Evolutionary conservation across 768 basidiomycete genomes (phyloP).

Genomic region (Cystoderma amianthinum): DNA sequence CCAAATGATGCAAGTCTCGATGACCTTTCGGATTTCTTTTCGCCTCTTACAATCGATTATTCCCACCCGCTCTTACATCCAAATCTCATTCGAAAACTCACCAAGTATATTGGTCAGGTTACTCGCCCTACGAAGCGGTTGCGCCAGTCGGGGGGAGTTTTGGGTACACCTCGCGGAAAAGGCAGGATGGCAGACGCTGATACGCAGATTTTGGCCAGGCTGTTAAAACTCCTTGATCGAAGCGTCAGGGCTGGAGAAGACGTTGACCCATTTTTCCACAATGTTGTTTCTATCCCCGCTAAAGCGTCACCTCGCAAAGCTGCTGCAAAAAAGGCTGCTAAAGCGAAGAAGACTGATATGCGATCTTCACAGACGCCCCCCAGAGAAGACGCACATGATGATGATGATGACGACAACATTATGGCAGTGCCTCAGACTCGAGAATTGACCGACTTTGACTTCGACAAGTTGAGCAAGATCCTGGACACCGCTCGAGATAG

Average conservation of each 20-base stretch:
- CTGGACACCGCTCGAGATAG: slow-evolving; percentile 67
- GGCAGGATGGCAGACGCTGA: slow-evolving; percentile 69
- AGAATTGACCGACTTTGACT: slow-evolving; percentile 34
- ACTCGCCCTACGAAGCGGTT: slow-evolving; percentile 64
- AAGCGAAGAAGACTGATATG: slow-evolving; percentile 27
- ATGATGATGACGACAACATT: slow-evolving; percentile 16
- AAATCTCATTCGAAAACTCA: slow-evolving; percentile 57
- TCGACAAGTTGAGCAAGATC: slow-evolving; percentile 41
- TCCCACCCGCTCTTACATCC: slow-evolving; percentile 57
- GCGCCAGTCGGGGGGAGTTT: slow-evolving; percentile 32
- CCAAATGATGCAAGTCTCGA: slow-evolving; percentile 49
- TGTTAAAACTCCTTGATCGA: slow-evolving; percentile 75
- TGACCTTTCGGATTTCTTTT: slow-evolving; percentile 68
- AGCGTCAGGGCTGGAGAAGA: slow-evolving; percentile 73
- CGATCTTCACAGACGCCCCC: slow-evolving; percentile 40
- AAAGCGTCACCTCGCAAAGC: slow-evolving; percentile 46
- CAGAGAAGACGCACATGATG: slow-evolving; percentile 22
- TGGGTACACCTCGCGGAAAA: slow-evolving; percentile 39
- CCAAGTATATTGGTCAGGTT: slow-evolving; percentile 61
- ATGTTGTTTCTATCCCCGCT: slow-evolving; percentile 14
- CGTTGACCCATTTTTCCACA: slow-evolving; percentile 57
- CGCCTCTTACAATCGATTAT: slow-evolving; percentile 46
- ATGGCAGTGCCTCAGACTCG: slow-evolving; percentile 8
- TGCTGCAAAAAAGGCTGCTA: slow-evolving; percentile 31
- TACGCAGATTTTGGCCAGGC: slow-evolving; percentile 46